Conservation (phyloP, 345 rosid genomes). For the Linum trigynum region DNA sequence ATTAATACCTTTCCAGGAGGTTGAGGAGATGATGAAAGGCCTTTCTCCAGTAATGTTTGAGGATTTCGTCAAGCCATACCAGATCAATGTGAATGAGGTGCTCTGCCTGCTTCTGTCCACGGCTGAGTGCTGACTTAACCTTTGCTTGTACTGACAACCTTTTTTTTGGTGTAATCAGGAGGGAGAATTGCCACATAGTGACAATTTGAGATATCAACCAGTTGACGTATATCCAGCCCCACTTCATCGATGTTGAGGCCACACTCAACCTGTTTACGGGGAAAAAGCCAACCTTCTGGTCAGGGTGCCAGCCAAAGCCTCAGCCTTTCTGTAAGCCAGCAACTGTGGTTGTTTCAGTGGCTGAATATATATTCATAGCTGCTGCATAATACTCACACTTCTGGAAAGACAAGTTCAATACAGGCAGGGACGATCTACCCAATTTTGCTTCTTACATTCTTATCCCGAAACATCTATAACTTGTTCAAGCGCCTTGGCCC, state of each 20-base stretch:
- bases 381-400: no score
- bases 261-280: background rate
- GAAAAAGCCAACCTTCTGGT: no score
- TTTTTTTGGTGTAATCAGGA: constrained; percentile 35
- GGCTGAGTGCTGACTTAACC: background rate
- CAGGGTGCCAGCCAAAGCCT: background rate
- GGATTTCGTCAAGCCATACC: constrained; percentile 81
- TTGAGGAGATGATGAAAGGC: constrained; percentile 56
- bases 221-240: constrained; percentile 75
- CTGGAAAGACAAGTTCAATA: no score
- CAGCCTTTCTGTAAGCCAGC: constrained; percentile 4
- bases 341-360: background rate
- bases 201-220: constrained; percentile 56
- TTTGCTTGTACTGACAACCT: background rate
- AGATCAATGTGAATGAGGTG: constrained; percentile 69
- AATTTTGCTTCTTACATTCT: no score
- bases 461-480: no score
- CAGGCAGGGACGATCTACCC: no score
- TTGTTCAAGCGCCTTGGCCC: no score
- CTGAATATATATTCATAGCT: background rate
- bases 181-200: constrained; percentile 60
- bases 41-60: constrained; percentile 67
- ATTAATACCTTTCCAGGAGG: constrained; percentile 44
- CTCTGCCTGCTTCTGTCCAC: background rate
- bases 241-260: constrained; percentile 47